These are phyloP conservation scores for Lichtheimia hyalospora DNA, from an alignment of 371 early-diverging fungal genomes.

Conservation along the genomic window DNA sequence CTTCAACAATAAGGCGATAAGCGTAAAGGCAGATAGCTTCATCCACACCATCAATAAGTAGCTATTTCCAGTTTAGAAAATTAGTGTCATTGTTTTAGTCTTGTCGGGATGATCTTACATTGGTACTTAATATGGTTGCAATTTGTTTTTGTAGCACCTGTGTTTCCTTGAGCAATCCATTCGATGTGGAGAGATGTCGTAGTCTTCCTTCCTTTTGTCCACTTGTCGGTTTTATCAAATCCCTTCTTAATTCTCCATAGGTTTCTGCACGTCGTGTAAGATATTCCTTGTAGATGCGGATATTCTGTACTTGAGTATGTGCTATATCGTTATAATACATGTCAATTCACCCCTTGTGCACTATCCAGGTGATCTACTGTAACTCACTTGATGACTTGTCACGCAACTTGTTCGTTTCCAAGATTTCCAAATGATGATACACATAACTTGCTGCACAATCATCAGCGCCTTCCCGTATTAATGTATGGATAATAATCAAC, in stretches of 20 bases:
- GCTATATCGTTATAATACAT: conserved; percentile 6
- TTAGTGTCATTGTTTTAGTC: not conserved
- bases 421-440: conserved; percentile 43
- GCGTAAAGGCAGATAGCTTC: conserved; percentile 87
- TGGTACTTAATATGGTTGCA: conserved; percentile 72
- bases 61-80: conserved; percentile 3
- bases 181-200: conserved; percentile 58
- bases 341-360: conserved; percentile 21
- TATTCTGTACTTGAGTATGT: conserved; percentile 71
- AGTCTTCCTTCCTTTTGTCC: conserved; percentile 49
- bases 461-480: conserved; percentile 81
- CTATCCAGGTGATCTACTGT: not conserved
- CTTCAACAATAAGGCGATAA: conserved; percentile 82
- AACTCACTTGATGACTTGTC: conserved; percentile 59
- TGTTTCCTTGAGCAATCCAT: conserved; percentile 78
- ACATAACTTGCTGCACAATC: conserved; percentile 72
- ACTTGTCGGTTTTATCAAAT: conserved; percentile 60
- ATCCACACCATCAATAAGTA: conserved; percentile 81
- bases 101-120: conserved; percentile 48
- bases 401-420: conserved; percentile 62
- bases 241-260: conserved; percentile 73
- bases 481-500: conserved; percentile 80
- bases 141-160: conserved; percentile 81
- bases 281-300: conserved; percentile 81
- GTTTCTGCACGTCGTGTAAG: conserved; percentile 78